phyloP scores from a whole-genome alignment of 208 protist genomes.

The Crithidia acanthocephali region DNA sequence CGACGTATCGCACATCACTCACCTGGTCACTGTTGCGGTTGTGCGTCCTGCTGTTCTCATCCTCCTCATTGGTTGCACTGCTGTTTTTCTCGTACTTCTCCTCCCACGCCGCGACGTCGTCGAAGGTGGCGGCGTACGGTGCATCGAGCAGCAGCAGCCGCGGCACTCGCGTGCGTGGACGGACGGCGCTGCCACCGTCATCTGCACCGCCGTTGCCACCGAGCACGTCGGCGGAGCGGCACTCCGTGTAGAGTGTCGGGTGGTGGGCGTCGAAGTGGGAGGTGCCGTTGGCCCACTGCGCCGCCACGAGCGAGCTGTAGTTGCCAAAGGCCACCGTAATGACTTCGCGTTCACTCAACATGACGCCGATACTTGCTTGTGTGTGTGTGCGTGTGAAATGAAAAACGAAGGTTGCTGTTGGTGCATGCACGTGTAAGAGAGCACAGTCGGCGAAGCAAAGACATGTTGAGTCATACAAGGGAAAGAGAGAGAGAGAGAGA shows the following conservation, averaged over 20 bases:
- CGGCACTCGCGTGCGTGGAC: slow-evolving; percentile 45
- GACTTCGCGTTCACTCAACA: slow-evolving; percentile 61
- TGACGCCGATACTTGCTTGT: background rate
- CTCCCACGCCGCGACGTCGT: slow-evolving; percentile 30
- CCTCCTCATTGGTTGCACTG: slow-evolving; percentile 14
- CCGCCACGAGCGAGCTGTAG: slow-evolving; percentile 83
- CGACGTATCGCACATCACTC: background rate
- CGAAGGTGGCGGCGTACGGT: slow-evolving; percentile 63
- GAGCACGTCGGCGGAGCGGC: slow-evolving; percentile 29
- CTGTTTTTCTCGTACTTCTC: slow-evolving; percentile 18
- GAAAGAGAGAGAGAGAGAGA: background rate
- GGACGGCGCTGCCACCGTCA: slow-evolving; percentile 3
- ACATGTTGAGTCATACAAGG: background rate
- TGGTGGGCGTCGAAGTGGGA: slow-evolving; percentile 67
- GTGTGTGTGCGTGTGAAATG: no score
- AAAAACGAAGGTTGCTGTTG: no score
- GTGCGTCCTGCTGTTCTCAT: slow-evolving; percentile 7
- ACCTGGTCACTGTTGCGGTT: background rate
- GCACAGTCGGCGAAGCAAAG: no score
- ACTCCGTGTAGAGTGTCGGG: slow-evolving; percentile 74
- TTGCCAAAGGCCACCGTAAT: slow-evolving; percentile 86
- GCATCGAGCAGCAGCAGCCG: slow-evolving; percentile 79
- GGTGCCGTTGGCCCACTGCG: slow-evolving; percentile 89
- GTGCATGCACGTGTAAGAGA: no score
- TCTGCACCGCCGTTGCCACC: slow-evolving; percentile 29